Evolutionary conservation across 257 asterid genomes (phyloP).

Genomic region (Primulina huaijiensis): DNA sequence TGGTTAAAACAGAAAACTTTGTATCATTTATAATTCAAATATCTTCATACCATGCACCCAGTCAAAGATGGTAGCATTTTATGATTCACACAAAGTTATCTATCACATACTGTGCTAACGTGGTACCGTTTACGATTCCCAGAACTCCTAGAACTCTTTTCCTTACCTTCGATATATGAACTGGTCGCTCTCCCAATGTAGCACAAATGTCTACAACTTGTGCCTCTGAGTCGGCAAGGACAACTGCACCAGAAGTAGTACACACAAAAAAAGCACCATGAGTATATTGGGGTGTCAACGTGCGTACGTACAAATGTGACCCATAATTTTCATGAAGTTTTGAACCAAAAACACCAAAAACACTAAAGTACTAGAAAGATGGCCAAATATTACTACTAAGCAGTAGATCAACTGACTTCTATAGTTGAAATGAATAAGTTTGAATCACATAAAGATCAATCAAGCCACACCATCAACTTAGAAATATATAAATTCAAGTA

Average conservation of each 20-base stretch:
- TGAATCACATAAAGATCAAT: no score
- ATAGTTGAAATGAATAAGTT: no score
- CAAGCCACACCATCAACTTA: no score
- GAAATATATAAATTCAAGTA: neutral
- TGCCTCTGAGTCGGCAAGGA: constrained; percentile 66
- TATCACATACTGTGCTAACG: neutral
- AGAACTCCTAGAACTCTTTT: neutral
- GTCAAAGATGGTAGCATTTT: neutral
- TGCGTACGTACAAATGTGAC: no score
- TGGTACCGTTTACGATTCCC: neutral
- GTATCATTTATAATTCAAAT: no score
- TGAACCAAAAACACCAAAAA: constrained; percentile 2
- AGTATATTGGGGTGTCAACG: neutral
- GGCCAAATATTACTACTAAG: neutral
- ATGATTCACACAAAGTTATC: constrained; percentile 1
- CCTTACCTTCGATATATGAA: constrained; percentile 50
- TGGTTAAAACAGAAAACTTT: constrained; percentile 34
- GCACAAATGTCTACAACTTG: constrained; percentile 60
- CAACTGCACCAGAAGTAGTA: constrained; percentile 21
- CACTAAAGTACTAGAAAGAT: neutral
- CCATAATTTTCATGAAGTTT: neutral
- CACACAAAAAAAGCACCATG: constrained; percentile 7
- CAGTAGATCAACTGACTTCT: neutral
- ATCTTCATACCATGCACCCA: no score
- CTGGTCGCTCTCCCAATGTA: constrained; percentile 62